These are phyloP conservation scores for Suillus subaureus DNA, from an alignment of 768 basidiomycete species.

Conservation along the genomic window DNA sequence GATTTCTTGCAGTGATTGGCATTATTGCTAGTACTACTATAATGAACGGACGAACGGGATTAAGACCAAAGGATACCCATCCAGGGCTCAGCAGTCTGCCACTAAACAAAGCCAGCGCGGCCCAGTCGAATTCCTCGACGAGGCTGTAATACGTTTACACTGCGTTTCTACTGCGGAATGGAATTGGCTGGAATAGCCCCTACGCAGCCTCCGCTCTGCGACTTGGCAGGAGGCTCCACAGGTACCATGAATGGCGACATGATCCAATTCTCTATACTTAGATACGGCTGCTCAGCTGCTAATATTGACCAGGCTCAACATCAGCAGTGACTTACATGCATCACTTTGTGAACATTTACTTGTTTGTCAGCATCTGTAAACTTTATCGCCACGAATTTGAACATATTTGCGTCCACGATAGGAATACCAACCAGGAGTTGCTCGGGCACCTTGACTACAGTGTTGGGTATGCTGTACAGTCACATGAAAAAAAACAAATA, in stretches of 20 bases:
- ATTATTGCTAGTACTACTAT: no score
- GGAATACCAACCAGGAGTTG: neutral
- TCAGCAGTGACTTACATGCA: neutral
- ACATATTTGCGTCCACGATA: neutral
- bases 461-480: neutral
- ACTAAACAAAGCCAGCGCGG: neutral
- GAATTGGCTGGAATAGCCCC: neutral
- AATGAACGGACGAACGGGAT: no score
- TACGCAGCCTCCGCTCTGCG: no score
- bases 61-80: no score
- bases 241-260: no score
- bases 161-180: neutral
- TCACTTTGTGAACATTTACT: neutral
- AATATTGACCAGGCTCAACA: neutral
- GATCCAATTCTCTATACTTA: no score
- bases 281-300: no score
- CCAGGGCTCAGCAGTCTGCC: neutral
- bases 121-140: neutral
- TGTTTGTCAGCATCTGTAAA: neutral
- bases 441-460: neutral
- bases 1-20: no score
- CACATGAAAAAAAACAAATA: neutral
- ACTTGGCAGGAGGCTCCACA: no score
- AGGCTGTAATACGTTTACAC: neutral
- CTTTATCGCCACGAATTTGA: neutral